These are phyloP conservation scores for Lathyrus tuberosus DNA, from an alignment of 306 rosid genomes.

Conservation along the genomic window DNA sequence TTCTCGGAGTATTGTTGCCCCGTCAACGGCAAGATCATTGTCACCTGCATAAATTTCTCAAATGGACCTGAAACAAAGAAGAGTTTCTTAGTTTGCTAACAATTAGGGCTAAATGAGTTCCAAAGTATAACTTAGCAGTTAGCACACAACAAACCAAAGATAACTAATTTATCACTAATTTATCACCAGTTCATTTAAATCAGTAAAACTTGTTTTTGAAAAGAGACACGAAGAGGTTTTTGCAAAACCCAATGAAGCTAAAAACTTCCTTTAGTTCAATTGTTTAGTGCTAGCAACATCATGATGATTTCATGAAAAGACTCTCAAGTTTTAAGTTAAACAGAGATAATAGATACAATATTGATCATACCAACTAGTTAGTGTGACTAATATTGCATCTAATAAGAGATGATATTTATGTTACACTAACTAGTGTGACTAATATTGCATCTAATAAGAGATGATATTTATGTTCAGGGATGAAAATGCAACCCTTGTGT, in stretches of 20 bases:
- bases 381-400: no score
- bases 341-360: no score
- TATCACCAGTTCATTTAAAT: not conserved
- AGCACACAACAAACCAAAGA: not conserved
- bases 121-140: not conserved
- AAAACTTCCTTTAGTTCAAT: not conserved
- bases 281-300: not conserved
- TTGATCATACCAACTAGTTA: no score
- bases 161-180: not conserved
- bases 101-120: not conserved
- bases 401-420: not conserved
- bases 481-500: not conserved
- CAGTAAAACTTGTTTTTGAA: not conserved
- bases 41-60: constrained; percentile 58
- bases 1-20: constrained; percentile 77
- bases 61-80: constrained; percentile 40
- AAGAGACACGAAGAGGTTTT: not conserved
- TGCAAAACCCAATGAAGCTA: not conserved
- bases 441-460: no score
- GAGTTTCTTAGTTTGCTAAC: not conserved
- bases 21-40: constrained; percentile 66
- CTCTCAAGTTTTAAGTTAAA: not conserved
- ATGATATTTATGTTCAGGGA: not conserved
- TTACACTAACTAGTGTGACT: no score
- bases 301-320: not conserved